Evolutionary conservation across 345 rosid genomes (phyloP).

Genomic region (Capsella bursapastoris): DNA sequence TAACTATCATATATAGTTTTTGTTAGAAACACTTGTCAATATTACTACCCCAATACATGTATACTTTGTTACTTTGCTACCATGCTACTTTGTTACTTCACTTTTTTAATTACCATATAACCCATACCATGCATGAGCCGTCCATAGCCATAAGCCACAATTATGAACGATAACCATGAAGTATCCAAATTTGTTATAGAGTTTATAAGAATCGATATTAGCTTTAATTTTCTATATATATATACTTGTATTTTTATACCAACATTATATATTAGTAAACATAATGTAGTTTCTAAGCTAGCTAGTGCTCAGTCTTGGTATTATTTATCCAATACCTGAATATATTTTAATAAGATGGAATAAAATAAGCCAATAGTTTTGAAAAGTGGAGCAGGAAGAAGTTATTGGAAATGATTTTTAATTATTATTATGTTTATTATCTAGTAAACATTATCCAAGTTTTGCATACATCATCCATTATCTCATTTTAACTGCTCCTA

Average conservation of each 20-base stretch:
- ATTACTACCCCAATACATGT: not conserved
- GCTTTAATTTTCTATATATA: not conserved
- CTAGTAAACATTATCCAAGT: slow-evolving; percentile 36
- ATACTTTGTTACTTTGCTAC: too few species aligned
- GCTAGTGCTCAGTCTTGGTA: not conserved
- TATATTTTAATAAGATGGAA: not conserved
- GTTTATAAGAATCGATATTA: too few species aligned
- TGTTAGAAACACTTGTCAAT: not conserved
- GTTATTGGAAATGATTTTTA: not conserved
- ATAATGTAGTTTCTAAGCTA: not conserved
- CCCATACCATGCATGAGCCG: not conserved
- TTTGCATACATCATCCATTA: slow-evolving; percentile 44
- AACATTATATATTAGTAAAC: not conserved
- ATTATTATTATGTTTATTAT: not conserved
- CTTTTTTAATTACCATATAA: too few species aligned
- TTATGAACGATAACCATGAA: too few species aligned
- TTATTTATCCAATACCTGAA: not conserved
- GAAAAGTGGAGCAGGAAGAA: slow-evolving; percentile 49
- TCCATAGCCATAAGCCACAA: too few species aligned
- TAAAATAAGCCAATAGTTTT: slow-evolving; percentile 19
- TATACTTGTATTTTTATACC: not conserved
- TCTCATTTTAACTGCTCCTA: slow-evolving; percentile 49
- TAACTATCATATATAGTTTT: too few species aligned
- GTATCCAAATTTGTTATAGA: too few species aligned
- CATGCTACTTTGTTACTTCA: too few species aligned